Evolutionary conservation across 331 rosid species (phyloP), one percentile per base, ranked within the genome.

Genomic region (Cydonia oblonga): DNA sequence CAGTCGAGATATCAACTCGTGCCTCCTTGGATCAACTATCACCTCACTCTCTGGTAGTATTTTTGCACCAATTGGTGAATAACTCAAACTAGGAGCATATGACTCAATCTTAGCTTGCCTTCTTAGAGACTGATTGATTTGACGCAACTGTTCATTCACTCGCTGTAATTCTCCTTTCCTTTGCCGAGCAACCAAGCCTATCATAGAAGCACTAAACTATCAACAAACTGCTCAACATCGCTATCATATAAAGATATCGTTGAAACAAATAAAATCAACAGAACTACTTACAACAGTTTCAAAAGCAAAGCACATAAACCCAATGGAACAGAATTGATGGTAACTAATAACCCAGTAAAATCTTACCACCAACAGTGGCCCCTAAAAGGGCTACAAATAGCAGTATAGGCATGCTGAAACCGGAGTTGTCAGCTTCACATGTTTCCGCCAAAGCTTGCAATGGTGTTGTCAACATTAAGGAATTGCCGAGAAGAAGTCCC

Each of bases 61-160:
- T 76, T 89, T 88, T 29, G 89, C 91, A 62, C 90, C 90, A 66
- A 84, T 70, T 32, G 99, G 97, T 54, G 96, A 96, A 81, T 89
- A 91, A 77, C 99, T 95, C 84, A 95, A 86, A 82, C 30, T 75
- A 22, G 99, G 99, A 51, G 99, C 99, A 69, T 95, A 95, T 16
- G 99, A 91, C 81, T 95, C 97, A 42, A 95, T 91, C 81, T 91
- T 95, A 12, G 99, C 97, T 83, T 95, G 99, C 83, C 91, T 91
- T 84, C 93, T 87, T 54, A 89, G 82, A 59, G 99, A 96, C 29
- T 87, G 71, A 49, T 91, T 91, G 74, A 95, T 95, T 75, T 91
- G 99, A 62, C 92, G 91, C 35, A 91, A 81, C 81, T 95, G 99
- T 75, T 95, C 99, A 60, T 95, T 95, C 75, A 95, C 28, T 53